phyloP scores from a whole-genome alignment of 768 basidiomycete species.

The Collybiopsis luxurians region DNA sequence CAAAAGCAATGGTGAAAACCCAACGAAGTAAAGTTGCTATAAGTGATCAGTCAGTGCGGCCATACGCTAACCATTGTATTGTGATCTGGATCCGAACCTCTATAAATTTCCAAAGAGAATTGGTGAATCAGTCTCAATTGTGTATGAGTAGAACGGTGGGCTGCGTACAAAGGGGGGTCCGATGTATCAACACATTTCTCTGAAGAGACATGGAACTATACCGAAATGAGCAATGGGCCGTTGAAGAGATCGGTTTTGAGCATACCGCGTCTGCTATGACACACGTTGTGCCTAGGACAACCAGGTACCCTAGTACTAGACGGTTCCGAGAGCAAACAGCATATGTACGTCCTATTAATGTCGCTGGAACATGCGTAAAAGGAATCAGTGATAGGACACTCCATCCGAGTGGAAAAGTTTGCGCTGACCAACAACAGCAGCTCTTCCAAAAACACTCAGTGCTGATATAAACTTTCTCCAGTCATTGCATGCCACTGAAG shows the following conservation, averaged over 20 bases:
- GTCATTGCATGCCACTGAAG: constrained; percentile 19
- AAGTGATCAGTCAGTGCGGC: background rate
- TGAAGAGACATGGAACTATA: constrained; percentile 18
- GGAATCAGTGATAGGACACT: background rate
- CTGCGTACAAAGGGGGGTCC: constrained; percentile 10
- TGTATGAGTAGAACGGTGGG: no score
- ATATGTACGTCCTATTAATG: constrained; percentile 15
- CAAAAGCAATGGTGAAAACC: constrained; percentile 17
- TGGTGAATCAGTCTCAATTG: background rate
- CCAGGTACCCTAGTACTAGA: constrained; percentile 15
- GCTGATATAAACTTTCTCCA: constrained; percentile 24
- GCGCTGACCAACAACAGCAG: constrained; percentile 23
- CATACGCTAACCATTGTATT: background rate
- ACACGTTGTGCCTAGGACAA: constrained; percentile 16
- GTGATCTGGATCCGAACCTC: background rate
- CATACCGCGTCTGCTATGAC: constrained; percentile 21
- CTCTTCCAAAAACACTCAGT: constrained; percentile 27
- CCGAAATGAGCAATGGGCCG: background rate
- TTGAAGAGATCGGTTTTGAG: constrained; percentile 4
- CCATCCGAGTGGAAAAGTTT: background rate
- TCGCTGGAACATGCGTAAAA: constrained; percentile 5
- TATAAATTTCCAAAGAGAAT: background rate
- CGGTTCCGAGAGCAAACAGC: constrained; percentile 18
- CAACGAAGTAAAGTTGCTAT: constrained; percentile 14
- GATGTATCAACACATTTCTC: constrained; percentile 15